Evolutionary conservation across 345 rosid species (phyloP).

Genomic region (Leavenworthia alabamica): DNA sequence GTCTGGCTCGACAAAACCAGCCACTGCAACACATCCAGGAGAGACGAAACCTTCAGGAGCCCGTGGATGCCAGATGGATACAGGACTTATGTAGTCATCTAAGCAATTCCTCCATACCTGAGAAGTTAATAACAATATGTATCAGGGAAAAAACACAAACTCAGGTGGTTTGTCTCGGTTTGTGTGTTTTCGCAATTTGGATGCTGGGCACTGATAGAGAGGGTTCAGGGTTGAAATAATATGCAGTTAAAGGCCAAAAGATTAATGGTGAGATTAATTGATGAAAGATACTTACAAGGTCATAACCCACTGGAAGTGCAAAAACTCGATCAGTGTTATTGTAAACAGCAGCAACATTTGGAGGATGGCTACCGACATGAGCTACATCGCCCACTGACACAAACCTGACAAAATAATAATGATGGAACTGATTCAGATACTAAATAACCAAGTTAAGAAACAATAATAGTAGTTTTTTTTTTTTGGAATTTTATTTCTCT

Average conservation of each 20-base stretch:
- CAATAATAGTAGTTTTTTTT: neutral
- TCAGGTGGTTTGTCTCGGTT: neutral
- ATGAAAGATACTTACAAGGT: conserved; percentile 53
- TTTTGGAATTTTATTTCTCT: neutral
- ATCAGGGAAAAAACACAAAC: conserved; percentile 5
- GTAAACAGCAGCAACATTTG: conserved; percentile 86
- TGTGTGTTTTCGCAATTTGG: neutral
- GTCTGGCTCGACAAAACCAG: conserved; percentile 66
- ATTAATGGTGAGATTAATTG: neutral
- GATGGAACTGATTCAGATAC: conserved; percentile 14
- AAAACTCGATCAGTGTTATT: conserved; percentile 40
- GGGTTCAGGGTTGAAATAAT: neutral
- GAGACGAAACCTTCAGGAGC: conserved; percentile 77
- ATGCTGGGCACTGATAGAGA: neutral
- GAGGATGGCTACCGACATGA: conserved; percentile 76
- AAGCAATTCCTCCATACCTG: conserved; percentile 95
- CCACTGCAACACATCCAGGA: conserved; percentile 69
- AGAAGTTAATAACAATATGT: neutral
- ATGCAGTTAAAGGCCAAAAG: neutral
- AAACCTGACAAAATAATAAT: conserved; percentile 39
- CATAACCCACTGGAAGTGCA: conserved; percentile 78
- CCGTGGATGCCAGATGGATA: conserved; percentile 90
- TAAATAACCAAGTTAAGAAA: neutral
- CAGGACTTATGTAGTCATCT: conserved; percentile 59
- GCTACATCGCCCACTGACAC: conserved; percentile 86